Evolutionary conservation across 176 grass and related monocot species (phyloP).

Genomic region (barley (Hordeum vulgare)): DNA sequence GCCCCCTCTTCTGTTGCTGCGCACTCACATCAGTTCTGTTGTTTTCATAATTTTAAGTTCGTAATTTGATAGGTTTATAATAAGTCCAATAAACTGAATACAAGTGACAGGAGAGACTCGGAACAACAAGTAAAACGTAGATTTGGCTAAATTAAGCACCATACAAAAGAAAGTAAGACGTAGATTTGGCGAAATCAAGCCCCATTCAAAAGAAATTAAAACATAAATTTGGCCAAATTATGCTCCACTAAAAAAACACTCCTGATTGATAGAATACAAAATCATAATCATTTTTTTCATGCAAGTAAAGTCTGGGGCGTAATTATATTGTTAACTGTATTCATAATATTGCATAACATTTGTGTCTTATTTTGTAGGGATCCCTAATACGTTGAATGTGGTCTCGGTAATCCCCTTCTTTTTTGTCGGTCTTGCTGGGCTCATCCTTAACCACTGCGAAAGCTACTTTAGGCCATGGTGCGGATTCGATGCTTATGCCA

Average conservation of each 20-base stretch:
- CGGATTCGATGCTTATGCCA: not conserved
- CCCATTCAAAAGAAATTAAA: too few species aligned
- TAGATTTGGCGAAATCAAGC: too few species aligned
- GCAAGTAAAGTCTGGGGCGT: not conserved
- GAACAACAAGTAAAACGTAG: not conserved
- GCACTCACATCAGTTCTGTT: not conserved
- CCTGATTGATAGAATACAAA: not conserved
- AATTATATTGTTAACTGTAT: not conserved
- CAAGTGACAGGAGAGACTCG: too few species aligned
- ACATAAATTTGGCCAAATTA: too few species aligned
- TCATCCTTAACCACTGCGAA: constrained; percentile 54
- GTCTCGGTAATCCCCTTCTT: constrained; percentile 86
- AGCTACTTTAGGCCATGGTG: constrained; percentile 72
- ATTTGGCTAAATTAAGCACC: too few species aligned
- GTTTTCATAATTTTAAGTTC: not conserved
- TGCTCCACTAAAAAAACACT: too few species aligned
- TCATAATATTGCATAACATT: too few species aligned
- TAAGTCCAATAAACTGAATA: too few species aligned
- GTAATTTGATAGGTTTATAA: too few species aligned
- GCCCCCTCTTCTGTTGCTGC: not conserved
- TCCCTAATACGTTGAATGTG: constrained; percentile 82
- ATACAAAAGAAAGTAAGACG: too few species aligned
- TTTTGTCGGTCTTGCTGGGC: constrained; percentile 49
- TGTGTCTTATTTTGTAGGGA: constrained; percentile 41
- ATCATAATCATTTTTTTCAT: too few species aligned